A percentile compares a stretch with the other conserved stretches of the same genome.
phyloP scores from a whole-genome alignment of 805 yeast genomes.

The Ogataea henricii region DNA sequence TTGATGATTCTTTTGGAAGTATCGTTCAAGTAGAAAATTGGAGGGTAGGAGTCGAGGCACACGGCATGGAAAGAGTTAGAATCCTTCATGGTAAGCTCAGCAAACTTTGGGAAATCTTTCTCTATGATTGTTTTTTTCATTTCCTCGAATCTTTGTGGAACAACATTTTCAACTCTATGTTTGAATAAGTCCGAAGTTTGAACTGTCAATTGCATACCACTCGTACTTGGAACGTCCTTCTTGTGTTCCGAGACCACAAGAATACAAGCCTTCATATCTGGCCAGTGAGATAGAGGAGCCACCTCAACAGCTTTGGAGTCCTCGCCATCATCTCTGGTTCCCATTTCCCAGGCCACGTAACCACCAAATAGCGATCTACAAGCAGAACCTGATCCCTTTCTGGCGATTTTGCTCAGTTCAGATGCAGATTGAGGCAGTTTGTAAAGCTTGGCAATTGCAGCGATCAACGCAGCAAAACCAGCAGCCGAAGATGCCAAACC shows the following conservation, averaged over 20 bases:
- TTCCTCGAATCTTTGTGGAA: slow-evolving; percentile 78
- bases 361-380: slow-evolving; percentile 98
- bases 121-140: slow-evolving; percentile 77
- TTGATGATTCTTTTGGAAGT: slow-evolving; percentile 82
- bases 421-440: slow-evolving; percentile 82
- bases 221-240: slow-evolving; percentile 92
- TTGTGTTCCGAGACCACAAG: slow-evolving; percentile 90
- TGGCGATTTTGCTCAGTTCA: slow-evolving; percentile 88
- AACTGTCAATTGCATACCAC: slow-evolving; percentile 97
- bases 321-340: slow-evolving; percentile 67
- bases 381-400: slow-evolving; percentile 98
- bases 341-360: slow-evolving; percentile 99
- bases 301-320: slow-evolving; percentile 95
- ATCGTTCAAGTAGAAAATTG: slow-evolving; percentile 91
- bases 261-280: slow-evolving; percentile 87
- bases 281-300: slow-evolving; percentile 87
- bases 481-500: slow-evolving; percentile 98
- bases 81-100: slow-evolving; percentile 91
- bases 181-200: slow-evolving; percentile 83
- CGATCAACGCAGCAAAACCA: slow-evolving; percentile 94
- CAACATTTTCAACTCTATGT: slow-evolving; percentile 76
- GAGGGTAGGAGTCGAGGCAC: slow-evolving; percentile 94
- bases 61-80: slow-evolving; percentile 98
- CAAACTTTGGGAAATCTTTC: slow-evolving; percentile 81
- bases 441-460: slow-evolving; percentile 83